Percentiles rank a stretch among this genome's conserved stretches.
phyloP scores from a whole-genome alignment of 805 yeast genomes.

The Cyberlindnera sargentensis region DNA sequence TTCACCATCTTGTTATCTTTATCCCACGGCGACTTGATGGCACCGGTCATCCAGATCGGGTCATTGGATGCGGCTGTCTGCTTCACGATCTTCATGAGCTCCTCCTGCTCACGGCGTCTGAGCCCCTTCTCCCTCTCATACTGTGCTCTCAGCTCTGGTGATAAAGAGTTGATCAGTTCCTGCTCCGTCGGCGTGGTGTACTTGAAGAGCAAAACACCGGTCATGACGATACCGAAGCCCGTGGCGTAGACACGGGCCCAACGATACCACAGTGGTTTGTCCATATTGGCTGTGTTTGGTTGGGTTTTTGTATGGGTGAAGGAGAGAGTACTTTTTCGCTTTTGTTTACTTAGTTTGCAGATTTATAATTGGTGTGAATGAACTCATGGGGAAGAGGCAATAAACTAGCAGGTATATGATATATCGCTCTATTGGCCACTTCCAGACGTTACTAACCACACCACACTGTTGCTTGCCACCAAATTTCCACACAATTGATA shows the following conservation, averaged over 20 bases:
- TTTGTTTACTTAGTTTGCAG: too few species aligned
- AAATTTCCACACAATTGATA: too few species aligned
- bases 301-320: too few species aligned
- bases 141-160: constrained; percentile 77
- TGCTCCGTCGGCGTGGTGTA: constrained; percentile 85
- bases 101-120: constrained; percentile 62
- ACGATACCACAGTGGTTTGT: constrained; percentile 44
- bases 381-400: too few species aligned
- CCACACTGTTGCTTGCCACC: too few species aligned
- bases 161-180: constrained; percentile 59
- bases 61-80: constrained; percentile 60
- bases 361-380: too few species aligned
- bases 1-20: constrained; percentile 24
- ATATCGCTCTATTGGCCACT: too few species aligned
- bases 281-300: constrained; percentile 8
- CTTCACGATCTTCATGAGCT: constrained; percentile 58
- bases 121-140: constrained; percentile 59
- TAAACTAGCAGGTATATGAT: too few species aligned
- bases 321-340: too few species aligned
- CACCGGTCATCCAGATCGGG: constrained; percentile 80
- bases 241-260: constrained; percentile 51
- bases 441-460: too few species aligned
- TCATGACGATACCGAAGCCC: constrained; percentile 62
- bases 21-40: constrained; percentile 64
- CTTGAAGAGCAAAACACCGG: constrained; percentile 66